A percentile compares a stretch with the other conserved stretches of the same genome.
Evolutionary conservation across 2,329 filamentous ascomycete species (phyloP).

Genomic region (Monosporascus sp.): DNA sequence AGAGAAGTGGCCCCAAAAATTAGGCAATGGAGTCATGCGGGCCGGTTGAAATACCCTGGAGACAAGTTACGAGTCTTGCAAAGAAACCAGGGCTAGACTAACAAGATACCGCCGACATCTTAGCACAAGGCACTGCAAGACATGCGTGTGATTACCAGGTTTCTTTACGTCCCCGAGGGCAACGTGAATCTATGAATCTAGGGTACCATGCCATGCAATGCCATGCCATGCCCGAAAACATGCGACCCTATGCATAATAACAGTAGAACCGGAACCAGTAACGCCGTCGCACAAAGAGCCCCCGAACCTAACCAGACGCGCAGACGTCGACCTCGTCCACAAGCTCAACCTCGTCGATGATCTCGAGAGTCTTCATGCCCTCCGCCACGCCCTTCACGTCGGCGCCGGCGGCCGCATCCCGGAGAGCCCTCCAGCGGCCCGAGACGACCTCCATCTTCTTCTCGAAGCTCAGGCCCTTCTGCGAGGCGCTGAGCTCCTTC

Average conservation of each 20-base stretch:
- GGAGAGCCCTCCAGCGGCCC: conserved; percentile 48
- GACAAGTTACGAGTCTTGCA: too few relatives aligned
- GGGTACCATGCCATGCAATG: too few relatives aligned
- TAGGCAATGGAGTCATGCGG: conserved; percentile 17
- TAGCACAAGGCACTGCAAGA: too few relatives aligned
- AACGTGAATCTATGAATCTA: too few relatives aligned
- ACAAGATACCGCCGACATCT: too few relatives aligned
- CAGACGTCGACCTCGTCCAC: background rate
- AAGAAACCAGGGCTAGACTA: too few relatives aligned
- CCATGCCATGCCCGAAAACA: background rate
- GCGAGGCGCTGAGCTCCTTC: conserved; percentile 19
- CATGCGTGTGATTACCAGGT: too few relatives aligned
- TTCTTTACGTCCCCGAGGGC: too few relatives aligned
- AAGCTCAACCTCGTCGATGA: background rate
- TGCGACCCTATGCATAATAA: background rate
- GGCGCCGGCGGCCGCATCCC: background rate
- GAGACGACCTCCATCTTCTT: conserved; percentile 62
- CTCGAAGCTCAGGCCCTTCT: conserved; percentile 44
- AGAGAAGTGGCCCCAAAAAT: conserved; percentile 17
- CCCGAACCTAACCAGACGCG: background rate
- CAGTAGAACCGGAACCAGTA: too few relatives aligned
- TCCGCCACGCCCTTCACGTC: conserved; percentile 25
- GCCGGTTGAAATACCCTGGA: background rate
- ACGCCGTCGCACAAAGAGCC: too few relatives aligned
- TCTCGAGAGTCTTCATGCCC: background rate